These are phyloP conservation scores for Citropsis articulata DNA, from an alignment of 345 rosid species.

Conservation along the genomic window DNA sequence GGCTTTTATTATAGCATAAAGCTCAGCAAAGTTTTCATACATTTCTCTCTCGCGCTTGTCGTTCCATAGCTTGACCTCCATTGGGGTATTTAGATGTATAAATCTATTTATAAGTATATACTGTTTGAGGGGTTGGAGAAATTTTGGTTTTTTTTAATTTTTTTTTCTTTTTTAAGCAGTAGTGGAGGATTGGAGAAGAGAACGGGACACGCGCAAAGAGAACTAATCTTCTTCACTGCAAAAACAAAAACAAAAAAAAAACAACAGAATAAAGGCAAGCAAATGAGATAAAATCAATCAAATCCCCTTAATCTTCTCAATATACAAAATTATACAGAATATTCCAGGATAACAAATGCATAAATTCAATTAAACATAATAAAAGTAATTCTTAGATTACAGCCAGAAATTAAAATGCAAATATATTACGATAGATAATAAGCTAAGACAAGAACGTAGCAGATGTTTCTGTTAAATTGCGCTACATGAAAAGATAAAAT, in stretches of 20 bases:
- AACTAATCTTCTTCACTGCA: conserved; percentile 42
- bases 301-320: not conserved
- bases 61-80: conserved; percentile 96
- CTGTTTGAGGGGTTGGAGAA: not conserved
- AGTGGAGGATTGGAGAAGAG: conserved; percentile 75
- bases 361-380: not conserved
- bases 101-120: not conserved
- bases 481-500: not conserved
- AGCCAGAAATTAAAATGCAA: not conserved
- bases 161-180: not conserved
- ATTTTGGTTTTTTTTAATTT: not conserved
- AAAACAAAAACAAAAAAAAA: conserved; percentile 1
- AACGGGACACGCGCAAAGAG: conserved; percentile 96
- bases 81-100: conserved; percentile 17
- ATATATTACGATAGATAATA: not conserved
- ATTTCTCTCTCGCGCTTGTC: conserved; percentile 98
- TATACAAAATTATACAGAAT: not conserved
- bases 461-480: not conserved
- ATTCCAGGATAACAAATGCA: not conserved
- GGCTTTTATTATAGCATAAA: conserved; percentile 89
- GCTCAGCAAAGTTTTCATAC: conserved; percentile 96
- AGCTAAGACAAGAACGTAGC: not conserved
- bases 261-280: not conserved
- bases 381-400: not conserved
- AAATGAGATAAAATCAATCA: not conserved